Evolutionary conservation across 352 stramenopile genomes (phyloP), one percentile per base, ranked within the genome.

Genomic region (Phytopythium chamaehyphon): DNA sequence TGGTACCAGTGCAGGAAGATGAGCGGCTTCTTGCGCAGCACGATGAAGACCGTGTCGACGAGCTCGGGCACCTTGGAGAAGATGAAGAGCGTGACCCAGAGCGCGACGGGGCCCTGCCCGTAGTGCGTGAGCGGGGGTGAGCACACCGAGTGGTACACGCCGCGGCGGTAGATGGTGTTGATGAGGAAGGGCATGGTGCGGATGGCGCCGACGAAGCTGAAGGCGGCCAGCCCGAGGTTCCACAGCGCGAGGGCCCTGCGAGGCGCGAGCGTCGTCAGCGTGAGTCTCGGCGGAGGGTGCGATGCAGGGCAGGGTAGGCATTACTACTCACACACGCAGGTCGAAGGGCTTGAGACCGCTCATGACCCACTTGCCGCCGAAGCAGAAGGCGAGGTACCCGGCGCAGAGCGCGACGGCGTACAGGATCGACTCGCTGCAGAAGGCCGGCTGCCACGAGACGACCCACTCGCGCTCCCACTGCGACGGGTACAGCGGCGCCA

Each of bases 1-100:
- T 99, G 96, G 77, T 98, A 99, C 95, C 95, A 99, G 73, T 99
- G 96, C 44, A 99, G 73, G 66, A 99, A 98, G 61, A 98, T 98
- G 37, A 98, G 76, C 40, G 84, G 83, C 70, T 98, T 98, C 76
- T 98, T 98, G 71, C 96, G 86, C 51, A 98, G 74, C 51, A 99
- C 91, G 63, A 99, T 98, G 74, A 99, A 98, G 22, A 92, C 81
- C 26, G 96, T 99, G 70, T 99, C 96, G 42, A 98, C 54, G 33
- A 99, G 83, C 76, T 99, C 96, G 11, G 88, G 90, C 55, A 91
- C 74, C 71, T 94, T 94, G 57, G 83, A 94, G 57, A 94, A 91
- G 65, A 94, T 92, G 59, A 94, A 94, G 26, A 94, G 62, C 58
- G 72, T 88, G 33, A 88, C 72, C 83, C 83, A 94, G 28, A 94